Percentiles rank a stretch among this genome's conserved stretches.
These are phyloP conservation scores for Monoraphidium neglectum DNA, from an alignment of 139 green algal species.

Conservation along the genomic window DNA sequence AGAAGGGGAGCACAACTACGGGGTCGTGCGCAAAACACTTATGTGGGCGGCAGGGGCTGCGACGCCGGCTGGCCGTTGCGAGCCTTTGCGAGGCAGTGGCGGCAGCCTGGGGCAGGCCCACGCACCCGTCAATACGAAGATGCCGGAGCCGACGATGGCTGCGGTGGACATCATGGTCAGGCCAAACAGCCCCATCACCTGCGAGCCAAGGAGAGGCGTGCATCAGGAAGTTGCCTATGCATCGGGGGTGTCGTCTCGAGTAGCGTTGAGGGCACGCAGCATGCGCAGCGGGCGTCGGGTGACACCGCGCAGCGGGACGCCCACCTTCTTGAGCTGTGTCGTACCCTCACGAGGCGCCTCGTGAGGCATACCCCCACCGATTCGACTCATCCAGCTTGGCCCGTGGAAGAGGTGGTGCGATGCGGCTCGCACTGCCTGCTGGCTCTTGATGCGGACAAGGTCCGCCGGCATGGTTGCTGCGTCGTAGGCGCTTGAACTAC, in stretches of 20 bases:
- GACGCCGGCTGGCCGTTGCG: too few relatives aligned
- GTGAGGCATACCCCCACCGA: neutral
- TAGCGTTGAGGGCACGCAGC: neutral
- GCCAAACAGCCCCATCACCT: slow-evolving; percentile 14
- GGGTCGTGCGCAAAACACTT: too few relatives aligned
- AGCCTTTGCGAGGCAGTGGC: too few relatives aligned
- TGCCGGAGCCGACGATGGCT: slow-evolving; percentile 20
- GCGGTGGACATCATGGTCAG: slow-evolving; percentile 26
- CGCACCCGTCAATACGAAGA: slow-evolving; percentile 27
- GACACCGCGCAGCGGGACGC: neutral
- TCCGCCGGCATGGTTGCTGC: too few relatives aligned
- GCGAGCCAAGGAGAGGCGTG: neutral
- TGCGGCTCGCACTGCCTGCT: too few relatives aligned
- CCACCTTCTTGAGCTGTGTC: slow-evolving; percentile 14
- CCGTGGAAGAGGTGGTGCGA: slow-evolving; percentile 3
- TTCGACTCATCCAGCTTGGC: slow-evolving; percentile 7
- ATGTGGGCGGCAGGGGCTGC: too few relatives aligned
- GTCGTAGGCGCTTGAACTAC: too few relatives aligned
- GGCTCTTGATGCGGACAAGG: too few relatives aligned
- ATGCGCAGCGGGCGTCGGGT: neutral
- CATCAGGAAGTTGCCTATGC: neutral
- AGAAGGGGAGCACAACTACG: too few relatives aligned
- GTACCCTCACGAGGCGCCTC: neutral
- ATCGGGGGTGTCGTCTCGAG: neutral
- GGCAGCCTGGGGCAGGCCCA: too few relatives aligned